These are phyloP conservation scores for Collybia sordida DNA, from an alignment of 768 basidiomycete species.

Conservation along the genomic window DNA sequence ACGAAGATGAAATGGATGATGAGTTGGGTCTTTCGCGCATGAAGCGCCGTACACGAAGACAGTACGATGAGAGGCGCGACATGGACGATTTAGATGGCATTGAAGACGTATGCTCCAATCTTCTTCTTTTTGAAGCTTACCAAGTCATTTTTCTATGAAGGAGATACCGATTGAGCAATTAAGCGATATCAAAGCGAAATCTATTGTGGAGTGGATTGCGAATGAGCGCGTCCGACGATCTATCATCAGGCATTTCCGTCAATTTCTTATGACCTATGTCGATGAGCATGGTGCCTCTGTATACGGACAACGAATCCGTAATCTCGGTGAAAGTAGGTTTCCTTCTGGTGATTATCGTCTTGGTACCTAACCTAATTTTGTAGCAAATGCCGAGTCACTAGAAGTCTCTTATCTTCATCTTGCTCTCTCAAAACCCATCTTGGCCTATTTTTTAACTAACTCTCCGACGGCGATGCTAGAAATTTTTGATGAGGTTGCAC, in stretches of 20 bases:
- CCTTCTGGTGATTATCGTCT: not conserved
- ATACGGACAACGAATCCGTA: constrained; percentile 91
- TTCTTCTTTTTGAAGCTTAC: not conserved
- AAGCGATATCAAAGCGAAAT: constrained; percentile 96
- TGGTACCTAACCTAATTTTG: constrained; percentile 12
- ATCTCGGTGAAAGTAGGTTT: constrained; percentile 87
- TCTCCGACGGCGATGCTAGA: constrained; percentile 90
- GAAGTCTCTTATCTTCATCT: constrained; percentile 98
- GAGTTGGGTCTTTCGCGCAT: constrained; percentile 69
- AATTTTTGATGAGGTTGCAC: constrained; percentile 94
- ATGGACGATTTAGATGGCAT: constrained; percentile 88
- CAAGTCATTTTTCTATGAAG: constrained; percentile 36
- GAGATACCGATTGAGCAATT: constrained; percentile 95
- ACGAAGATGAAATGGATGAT: constrained; percentile 69
- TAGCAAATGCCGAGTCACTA: constrained; percentile 95
- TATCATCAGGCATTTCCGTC: constrained; percentile 89
- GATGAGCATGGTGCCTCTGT: constrained; percentile 91
- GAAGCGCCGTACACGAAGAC: constrained; percentile 80
- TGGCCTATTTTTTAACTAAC: constrained; percentile 97
- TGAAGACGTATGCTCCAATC: constrained; percentile 65
- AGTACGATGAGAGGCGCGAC: constrained; percentile 92
- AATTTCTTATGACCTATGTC: constrained; percentile 94
- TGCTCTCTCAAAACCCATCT: constrained; percentile 86
- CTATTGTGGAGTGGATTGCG: constrained; percentile 97
- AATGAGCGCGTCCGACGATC: constrained; percentile 88